Evolutionary conservation across 805 yeast genomes (phyloP), one percentile per base, ranked within the genome.

Genomic region (Hanseniaspora guilliermondii): DNA sequence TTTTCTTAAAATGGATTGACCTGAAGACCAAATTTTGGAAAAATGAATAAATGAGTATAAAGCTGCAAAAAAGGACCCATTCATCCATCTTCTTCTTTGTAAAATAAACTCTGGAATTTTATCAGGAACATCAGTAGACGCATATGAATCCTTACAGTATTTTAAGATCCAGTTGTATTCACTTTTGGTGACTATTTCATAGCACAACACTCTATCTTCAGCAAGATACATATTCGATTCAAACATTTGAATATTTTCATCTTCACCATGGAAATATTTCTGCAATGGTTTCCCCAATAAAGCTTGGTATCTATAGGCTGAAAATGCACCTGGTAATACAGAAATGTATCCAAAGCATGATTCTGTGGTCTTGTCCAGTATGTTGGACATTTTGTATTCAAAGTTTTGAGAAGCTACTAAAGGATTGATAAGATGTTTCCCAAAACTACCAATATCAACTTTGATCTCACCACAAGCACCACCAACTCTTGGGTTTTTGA

Each of bases 381-480:
- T 87, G 66, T 91, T 93, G 5, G 96, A 87, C 73, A 88, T 89
- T 68, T 93, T 93, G 68, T 93, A 93, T 66, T 91, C 98, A 67
- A 93, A 91, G 68, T 91, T 91, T 67, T 93, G 97, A 0, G 97
- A 94, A 2, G 97, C 96, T 9, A 91, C 91, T 55, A 91, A 69
- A 8, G 98, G 97, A 64, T 91, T 91, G 16, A 82, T 59, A 44
- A 91, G 70, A 46, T 75, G 73, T 47, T 64, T 67, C 57, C 73
- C 76, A 12, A 72, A 74, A 22, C 71, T 72, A 2, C 97, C 97
- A 53, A 89, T 70, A 67, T 83, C 81, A 0, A 93, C 94, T 59
- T 80, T 83, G 68, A 93, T 91, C 65, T 93, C 97, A 53, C 98
- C 98, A 78, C 98, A 91, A 1, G 97, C 95, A 39, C 98, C 98